Evolutionary conservation across 345 rosid genomes (phyloP), one percentile per base, ranked within the genome.

Genomic region (Combretum micranthum): DNA sequence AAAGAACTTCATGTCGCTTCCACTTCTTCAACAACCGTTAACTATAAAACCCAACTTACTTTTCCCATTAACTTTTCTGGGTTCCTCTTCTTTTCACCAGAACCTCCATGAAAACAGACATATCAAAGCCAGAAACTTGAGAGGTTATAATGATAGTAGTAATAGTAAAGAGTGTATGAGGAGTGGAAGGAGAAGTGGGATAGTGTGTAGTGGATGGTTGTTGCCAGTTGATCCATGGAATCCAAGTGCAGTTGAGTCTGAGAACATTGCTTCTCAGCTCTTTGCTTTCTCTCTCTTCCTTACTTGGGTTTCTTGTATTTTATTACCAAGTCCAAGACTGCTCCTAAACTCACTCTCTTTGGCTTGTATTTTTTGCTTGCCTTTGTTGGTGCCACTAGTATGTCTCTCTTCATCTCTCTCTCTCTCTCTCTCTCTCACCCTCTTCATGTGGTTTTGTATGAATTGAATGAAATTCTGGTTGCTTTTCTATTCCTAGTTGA

Each of bases 351-450:
- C 55, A 86, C 96, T 54, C 93, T 88, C 16, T 92, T 92, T 58
- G 95, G 98, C 8, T 86, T 88, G 91, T 88, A 81, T 75, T 88
- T 92, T 86, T 77, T 84, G 80, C 96, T 86, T 47, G 93, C 82
- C 49, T 88, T 91, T 46, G 96, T 86, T 20, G 95, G 90, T 13
- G 95, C 96, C 46, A 81, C 96, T 57, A 83, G 96, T 92, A 54
- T 77, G 95, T 79, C 53, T 58, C 56, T 25, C 26, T 25, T 5
- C 5, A 2, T 25, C 26, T 25, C 26, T 25, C 26, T 25, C 63
- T 6, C 22, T 20, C 12, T 18, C 52, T 11, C 10, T 26, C 65
- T 16, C 15, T 7, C 10, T 0, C 39, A 55, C n/a, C 22, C 47
- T 15, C 20, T 10, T 26, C 13, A 32, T 32, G n/a, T n/a, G n/a